phyloP scores from a whole-genome alignment of 805 yeast species.

The Yamadazyma ubonensis region DNA sequence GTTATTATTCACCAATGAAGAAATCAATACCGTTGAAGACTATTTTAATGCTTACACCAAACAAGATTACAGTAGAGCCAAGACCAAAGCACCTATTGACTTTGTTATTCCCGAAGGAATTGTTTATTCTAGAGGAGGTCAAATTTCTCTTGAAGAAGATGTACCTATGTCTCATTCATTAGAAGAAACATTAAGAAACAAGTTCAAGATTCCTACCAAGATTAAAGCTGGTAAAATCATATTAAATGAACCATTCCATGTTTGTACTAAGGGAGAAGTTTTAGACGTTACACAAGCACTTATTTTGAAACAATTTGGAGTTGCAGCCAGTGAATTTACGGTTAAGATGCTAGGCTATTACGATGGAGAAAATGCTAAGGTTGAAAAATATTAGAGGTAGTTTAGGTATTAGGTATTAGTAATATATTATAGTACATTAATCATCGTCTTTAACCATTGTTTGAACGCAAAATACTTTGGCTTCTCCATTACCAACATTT shows the following conservation, averaged over 20 bases:
- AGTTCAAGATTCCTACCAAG: slow-evolving; percentile 86
- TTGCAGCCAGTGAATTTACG: slow-evolving; percentile 89
- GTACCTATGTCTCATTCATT: slow-evolving; percentile 95
- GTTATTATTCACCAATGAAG: slow-evolving; percentile 83
- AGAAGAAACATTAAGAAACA: slow-evolving; percentile 88
- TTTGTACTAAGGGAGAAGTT: slow-evolving; percentile 75
- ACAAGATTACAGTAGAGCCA: slow-evolving; percentile 88
- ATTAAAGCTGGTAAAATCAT: slow-evolving; percentile 86
- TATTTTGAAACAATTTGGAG: slow-evolving; percentile 90
- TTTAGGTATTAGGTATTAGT: too few relatives aligned
- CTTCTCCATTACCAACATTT: slow-evolving; percentile 58
- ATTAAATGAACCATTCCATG: slow-evolving; percentile 71
- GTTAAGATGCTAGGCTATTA: slow-evolving; percentile 78
- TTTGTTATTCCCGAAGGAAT: slow-evolving; percentile 88
- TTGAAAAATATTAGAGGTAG: slow-evolving; percentile 21
- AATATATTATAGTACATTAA: neutral
- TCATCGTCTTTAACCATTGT: slow-evolving; percentile 9
- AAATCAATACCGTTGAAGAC: slow-evolving; percentile 83
- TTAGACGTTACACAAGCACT: slow-evolving; percentile 90
- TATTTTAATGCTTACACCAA: slow-evolving; percentile 78
- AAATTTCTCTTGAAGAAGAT: slow-evolving; percentile 84
- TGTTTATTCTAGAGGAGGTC: slow-evolving; percentile 94
- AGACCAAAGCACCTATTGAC: slow-evolving; percentile 76
- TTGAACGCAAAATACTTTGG: slow-evolving; percentile 75
- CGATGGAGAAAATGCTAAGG: slow-evolving; percentile 53